Conservation (phyloP, 176 grass and related monocot species). For the Oryza officinalis region DNA sequence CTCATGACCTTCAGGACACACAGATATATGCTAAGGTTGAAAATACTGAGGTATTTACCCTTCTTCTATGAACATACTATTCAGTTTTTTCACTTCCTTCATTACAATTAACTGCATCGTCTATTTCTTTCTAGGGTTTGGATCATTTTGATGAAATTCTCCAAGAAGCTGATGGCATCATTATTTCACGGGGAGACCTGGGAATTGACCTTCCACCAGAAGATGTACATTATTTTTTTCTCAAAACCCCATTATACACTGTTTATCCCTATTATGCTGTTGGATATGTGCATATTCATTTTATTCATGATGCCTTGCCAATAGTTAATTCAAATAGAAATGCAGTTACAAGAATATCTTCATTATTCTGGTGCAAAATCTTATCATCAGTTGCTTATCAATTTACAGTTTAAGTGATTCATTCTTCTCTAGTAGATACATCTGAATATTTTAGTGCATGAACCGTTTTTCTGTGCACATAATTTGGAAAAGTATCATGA, state of each 20-base stretch:
- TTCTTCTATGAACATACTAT: background rate
- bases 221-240: constrained; percentile 54
- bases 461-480: background rate
- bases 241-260: background rate
- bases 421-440: background rate
- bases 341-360: constrained; percentile 12
- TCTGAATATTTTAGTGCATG: background rate
- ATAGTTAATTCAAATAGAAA: background rate
- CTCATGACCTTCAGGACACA: constrained; percentile 68
- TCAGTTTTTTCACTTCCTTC: constrained; percentile 30
- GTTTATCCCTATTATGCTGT: background rate
- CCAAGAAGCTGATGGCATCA: constrained; percentile 83
- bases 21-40: constrained; percentile 96
- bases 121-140: constrained; percentile 66
- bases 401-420: background rate
- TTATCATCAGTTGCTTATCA: background rate
- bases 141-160: constrained; percentile 99
- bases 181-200: constrained; percentile 81
- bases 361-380: constrained; percentile 4
- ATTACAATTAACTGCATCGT: constrained; percentile 23
- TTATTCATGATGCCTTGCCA: background rate
- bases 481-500: background rate
- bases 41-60: constrained; percentile 66
- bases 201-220: constrained; percentile 96
- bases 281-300: constrained; percentile 23